Evolutionary conservation across 2,329 filamentous ascomycete species (phyloP), one percentile per base, ranked within the genome.

Genomic region (Stemphylium vesicarium): DNA sequence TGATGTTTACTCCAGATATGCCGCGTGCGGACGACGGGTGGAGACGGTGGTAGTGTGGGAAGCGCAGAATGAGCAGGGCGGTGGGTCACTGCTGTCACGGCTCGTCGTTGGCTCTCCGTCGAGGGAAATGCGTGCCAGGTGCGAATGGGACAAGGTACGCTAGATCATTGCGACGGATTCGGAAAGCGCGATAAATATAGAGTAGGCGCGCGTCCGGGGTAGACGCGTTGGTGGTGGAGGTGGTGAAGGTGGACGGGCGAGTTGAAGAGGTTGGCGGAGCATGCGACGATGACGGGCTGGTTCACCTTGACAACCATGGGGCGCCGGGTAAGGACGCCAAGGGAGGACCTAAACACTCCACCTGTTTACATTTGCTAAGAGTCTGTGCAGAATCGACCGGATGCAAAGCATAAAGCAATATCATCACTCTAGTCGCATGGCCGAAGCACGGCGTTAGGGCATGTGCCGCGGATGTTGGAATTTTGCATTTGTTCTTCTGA

Each of bases 211-310:
- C 64, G 59, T 59, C 40, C 24, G 43, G 36, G 37, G 62, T 56
- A 56, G 60, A 63, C 64, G 70, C 66, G 67, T 56, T 54, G 56
- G 59, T 48, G 57, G 40, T 45, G 52, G 12, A n/a, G 31, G 29
- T n/a, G 31, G 50, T 32, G 33, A 51, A 37, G 43, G 51, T 50
- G 43, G 46, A 38, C 7, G 51, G 48, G 58, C 43, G 56, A 55
- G 68, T 63, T 63, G 67, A 64, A 65, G 70, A 69, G 71, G 71
- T 66, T 71, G 70, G 71, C 31, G 57, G 63, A 64, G 49, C 36
- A 38, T 56, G 51, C 46, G 62, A 35, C 42, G 4, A 57, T 59
- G 59, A 52, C 47, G 49, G 62, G 9, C 44, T 53, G 22, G 51
- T 63, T 59, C 64, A 69, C 63, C 53, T 60, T 50, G 63, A 59